Evolutionary conservation across 306 rosid genomes (phyloP).

Genomic region (Herpetospermum pedunculosum): DNA sequence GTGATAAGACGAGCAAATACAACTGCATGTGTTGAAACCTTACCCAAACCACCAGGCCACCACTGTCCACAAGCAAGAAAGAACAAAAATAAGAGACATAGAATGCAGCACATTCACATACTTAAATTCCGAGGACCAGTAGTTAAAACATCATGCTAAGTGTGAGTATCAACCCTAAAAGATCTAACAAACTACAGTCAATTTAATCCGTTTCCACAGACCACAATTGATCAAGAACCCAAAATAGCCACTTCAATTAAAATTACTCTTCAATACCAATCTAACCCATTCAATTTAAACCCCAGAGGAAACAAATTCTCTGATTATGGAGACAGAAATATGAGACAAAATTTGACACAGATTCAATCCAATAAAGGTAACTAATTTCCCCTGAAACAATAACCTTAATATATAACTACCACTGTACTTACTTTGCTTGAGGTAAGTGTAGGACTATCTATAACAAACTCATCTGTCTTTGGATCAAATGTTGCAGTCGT

Average conservation of each 20-base stretch:
- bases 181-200: background rate
- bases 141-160: background rate
- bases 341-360: background rate
- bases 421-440: conserved; percentile 74
- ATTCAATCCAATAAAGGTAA: background rate
- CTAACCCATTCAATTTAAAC: background rate
- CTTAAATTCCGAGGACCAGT: background rate
- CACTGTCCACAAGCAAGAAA: conserved; percentile 43
- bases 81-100: conserved; percentile 13
- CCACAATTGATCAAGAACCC: background rate
- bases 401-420: background rate
- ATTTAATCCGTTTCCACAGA: background rate
- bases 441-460: conserved; percentile 87
- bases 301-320: background rate
- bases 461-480: conserved; percentile 64
- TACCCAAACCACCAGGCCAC: conserved; percentile 99
- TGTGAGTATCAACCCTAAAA: background rate
- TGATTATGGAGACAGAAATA: background rate
- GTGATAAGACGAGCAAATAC: conserved; percentile 79
- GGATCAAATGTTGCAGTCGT: conserved; percentile 95
- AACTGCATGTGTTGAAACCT: conserved; percentile 73
- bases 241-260: background rate
- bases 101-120: background rate
- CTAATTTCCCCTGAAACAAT: background rate
- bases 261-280: background rate